These are phyloP conservation scores for Berberis thunbergii DNA, from an alignment of 164 flowering plant genomes.

Conservation along the genomic window DNA sequence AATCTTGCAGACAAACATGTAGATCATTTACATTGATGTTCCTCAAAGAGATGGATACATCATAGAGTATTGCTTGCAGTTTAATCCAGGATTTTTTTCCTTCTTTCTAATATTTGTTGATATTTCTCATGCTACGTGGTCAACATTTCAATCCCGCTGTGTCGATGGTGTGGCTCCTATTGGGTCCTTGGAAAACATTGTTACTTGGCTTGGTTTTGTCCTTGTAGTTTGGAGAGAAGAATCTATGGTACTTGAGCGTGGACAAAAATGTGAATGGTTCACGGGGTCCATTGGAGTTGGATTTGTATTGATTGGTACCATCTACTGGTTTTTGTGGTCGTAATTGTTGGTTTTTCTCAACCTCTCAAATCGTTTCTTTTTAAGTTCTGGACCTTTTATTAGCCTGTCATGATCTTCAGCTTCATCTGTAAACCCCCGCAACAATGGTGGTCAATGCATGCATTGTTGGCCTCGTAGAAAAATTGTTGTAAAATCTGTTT, in stretches of 20 bases:
- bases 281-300: slow-evolving; percentile 2
- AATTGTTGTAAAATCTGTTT: too few relatives aligned
- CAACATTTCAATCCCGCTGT: background rate
- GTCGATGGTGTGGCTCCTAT: slow-evolving; percentile 6
- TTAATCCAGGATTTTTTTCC: background rate
- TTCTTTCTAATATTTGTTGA: background rate
- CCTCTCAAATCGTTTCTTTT: too few relatives aligned
- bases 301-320: background rate
- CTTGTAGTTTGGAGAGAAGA: background rate
- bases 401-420: too few relatives aligned
- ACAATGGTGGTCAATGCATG: too few relatives aligned
- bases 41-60: too few relatives aligned
- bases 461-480: too few relatives aligned
- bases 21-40: too few relatives aligned
- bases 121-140: background rate
- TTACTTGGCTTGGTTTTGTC: slow-evolving; percentile 4
- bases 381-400: too few relatives aligned
- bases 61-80: background rate
- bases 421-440: background rate
- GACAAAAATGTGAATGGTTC: background rate
- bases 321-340: background rate
- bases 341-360: too few relatives aligned
- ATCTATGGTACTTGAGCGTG: background rate
- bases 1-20: too few relatives aligned
- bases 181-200: slow-evolving; percentile 1